phyloP scores from a whole-genome alignment of 805 yeast genomes.

The Saccharomycopsis amapae region DNA sequence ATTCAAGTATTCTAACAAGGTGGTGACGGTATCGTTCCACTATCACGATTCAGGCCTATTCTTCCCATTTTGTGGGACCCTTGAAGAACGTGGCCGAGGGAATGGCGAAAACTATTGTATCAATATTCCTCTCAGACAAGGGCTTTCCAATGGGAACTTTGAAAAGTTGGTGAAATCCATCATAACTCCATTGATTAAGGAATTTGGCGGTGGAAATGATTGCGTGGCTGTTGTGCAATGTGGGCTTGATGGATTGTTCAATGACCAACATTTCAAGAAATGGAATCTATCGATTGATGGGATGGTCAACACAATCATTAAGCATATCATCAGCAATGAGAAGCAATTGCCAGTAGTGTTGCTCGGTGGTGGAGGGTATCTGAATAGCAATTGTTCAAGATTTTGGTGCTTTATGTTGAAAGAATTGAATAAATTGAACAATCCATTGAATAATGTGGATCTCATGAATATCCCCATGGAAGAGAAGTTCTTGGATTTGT shows the following conservation, averaged over 20 bases:
- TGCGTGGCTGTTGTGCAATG: slow-evolving; percentile 51
- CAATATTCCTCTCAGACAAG: slow-evolving; percentile 53
- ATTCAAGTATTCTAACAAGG: slow-evolving; percentile 46
- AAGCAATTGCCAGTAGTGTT: slow-evolving; percentile 35
- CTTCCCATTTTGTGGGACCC: slow-evolving; percentile 63
- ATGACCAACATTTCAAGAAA: slow-evolving; percentile 49
- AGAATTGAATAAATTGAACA: not conserved
- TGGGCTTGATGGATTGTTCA: slow-evolving; percentile 69
- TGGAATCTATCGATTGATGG: slow-evolving; percentile 64
- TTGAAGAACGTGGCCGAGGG: slow-evolving; percentile 29
- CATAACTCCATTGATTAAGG: slow-evolving; percentile 35
- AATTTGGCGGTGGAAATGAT: not conserved
- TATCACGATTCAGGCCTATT: slow-evolving; percentile 53
- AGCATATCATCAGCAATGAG: slow-evolving; percentile 25
- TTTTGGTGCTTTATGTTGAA: not conserved
- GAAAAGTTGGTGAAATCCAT: slow-evolving; percentile 33
- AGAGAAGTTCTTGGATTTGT: not conserved
- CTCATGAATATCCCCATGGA: not conserved
- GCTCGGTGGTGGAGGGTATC: slow-evolving; percentile 77
- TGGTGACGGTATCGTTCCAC: slow-evolving; percentile 59
- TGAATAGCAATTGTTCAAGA: slow-evolving; percentile 40
- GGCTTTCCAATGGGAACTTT: slow-evolving; percentile 44
- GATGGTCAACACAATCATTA: slow-evolving; percentile 31
- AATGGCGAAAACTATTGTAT: slow-evolving; percentile 24
- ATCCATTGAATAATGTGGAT: not conserved